A percentile compares a stretch with the other conserved stretches of the same genome.
phyloP scores from a whole-genome alignment of 2,329 filamentous ascomycete genomes.

The Claviceps fusiformis region DNA sequence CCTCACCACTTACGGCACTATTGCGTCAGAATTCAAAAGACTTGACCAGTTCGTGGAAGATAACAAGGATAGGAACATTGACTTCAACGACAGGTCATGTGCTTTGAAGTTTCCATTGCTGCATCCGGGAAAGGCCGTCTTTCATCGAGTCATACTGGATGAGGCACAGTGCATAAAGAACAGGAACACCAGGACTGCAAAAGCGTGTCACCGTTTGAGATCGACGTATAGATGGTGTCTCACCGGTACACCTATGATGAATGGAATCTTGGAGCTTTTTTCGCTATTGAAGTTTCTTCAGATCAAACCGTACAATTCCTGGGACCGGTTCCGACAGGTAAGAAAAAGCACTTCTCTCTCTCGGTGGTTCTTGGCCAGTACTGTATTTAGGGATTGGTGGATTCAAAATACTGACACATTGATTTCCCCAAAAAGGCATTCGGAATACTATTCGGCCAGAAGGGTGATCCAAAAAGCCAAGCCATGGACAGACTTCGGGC shows the following conservation, averaged over 20 bases:
- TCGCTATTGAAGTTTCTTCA: slow-evolving; percentile 64
- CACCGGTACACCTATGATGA: slow-evolving; percentile 83
- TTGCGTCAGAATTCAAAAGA: slow-evolving; percentile 49
- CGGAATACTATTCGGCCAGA: slow-evolving; percentile 22
- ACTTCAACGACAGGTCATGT: slow-evolving; percentile 23
- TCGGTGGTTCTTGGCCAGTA: not conserved
- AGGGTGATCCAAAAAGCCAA: slow-evolving; percentile 38
- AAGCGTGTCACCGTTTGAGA: slow-evolving; percentile 51
- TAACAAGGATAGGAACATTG: slow-evolving; percentile 24
- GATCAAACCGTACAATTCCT: slow-evolving; percentile 60
- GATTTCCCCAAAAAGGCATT: slow-evolving; percentile 19
- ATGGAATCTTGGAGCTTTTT: slow-evolving; percentile 63
- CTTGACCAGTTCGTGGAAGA: slow-evolving; percentile 39
- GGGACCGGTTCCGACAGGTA: slow-evolving; percentile 45
- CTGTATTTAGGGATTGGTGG: not conserved
- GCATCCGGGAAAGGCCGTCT: slow-evolving; percentile 45
- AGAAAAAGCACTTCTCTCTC: slow-evolving; percentile 11
- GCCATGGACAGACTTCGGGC: slow-evolving; percentile 62
- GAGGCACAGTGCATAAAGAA: slow-evolving; percentile 81
- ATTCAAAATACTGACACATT: slow-evolving; percentile 5
- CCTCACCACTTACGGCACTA: slow-evolving; percentile 75
- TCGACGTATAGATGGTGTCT: slow-evolving; percentile 67
- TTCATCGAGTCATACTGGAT: slow-evolving; percentile 71
- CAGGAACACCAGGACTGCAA: slow-evolving; percentile 54
- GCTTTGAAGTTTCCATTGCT: slow-evolving; percentile 40